Percentiles rank a stretch among this genome's conserved stretches.
phyloP scores from a whole-genome alignment of 176 grass and related monocot species.

The Eremochloa ophiuroides region DNA sequence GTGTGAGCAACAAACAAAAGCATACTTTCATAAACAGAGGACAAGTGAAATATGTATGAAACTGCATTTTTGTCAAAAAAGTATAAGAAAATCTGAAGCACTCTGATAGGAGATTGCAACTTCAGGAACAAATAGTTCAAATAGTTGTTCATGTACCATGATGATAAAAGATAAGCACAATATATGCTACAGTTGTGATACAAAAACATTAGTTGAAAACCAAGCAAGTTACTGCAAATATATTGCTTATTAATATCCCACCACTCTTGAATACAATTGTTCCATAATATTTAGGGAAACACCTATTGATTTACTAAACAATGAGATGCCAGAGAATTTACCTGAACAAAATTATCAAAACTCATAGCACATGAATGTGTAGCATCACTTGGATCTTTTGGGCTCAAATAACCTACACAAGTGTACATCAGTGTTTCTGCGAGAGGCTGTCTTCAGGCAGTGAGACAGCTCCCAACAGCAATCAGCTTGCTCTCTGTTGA shows the following conservation, averaged over 20 bases:
- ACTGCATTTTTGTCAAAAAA: not conserved
- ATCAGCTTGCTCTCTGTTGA: not conserved
- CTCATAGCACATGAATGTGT: constrained; percentile 84
- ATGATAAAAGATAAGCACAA: not conserved
- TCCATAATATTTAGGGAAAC: not conserved
- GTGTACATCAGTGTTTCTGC: not conserved
- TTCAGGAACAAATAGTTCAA: not conserved
- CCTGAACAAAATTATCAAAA: constrained; percentile 94
- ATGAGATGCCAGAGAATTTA: constrained; percentile 33
- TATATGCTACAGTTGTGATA: constrained; percentile 12
- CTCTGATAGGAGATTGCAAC: not conserved
- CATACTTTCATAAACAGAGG: not conserved
- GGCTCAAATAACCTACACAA: constrained; percentile 45
- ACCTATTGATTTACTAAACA: constrained; percentile 7
- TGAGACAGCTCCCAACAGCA: not conserved
- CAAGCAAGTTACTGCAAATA: constrained; percentile 14
- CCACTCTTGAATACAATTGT: constrained; percentile 5
- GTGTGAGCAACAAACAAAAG: not conserved
- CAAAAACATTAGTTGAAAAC: not conserved
- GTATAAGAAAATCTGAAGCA: constrained; percentile 1
- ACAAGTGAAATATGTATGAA: constrained; percentile 6
- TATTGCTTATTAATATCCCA: not conserved
- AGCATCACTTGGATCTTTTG: constrained; percentile 62
- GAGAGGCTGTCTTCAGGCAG: not conserved
- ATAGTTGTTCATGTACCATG: not conserved